Base-by-base conservation (phyloP, 148 eudicot species). In the Amaranthus cruentus region DNA sequence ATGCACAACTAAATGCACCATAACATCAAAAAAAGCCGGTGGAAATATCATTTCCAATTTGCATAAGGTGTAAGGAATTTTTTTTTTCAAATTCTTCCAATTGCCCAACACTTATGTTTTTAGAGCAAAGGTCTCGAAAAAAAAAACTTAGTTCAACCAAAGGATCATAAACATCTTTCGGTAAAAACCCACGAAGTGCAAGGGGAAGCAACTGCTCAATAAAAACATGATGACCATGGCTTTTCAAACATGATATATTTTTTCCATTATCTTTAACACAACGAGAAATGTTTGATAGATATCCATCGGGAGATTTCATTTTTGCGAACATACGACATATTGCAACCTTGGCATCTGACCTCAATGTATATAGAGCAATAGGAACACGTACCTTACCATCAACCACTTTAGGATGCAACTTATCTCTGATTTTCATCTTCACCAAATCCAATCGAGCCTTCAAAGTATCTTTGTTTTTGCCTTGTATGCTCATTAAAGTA, bases 151-250 rank as follows among this genome's bases (percentile, higher is more conserved):
- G 4, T 54, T 54, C 56, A 2, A 54, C 13, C 2, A 54, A 4
- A 2, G 56, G 56, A 8, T 54, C 4, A 54, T 13, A 54, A 1
- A 54, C 3, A 54, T 54, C 0, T 13, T 54, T 54, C 1, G 56
- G 56, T 3, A 54, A 54, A 1, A 54, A 8, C 1, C 56, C 56
- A 7, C 56, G 56, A 54, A 54, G 8, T 8, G 56, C 56, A 13
- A 54, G 8, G 13, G 56, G 56, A 54, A 54, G 56, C 2, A 54
- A 13, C 3, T 54, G 56, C 4, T 54, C 56, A 0, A 54, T 54
- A 78, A 82, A 56, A 89, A 89, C 91, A 89, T 56, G 73, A 5
- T 72, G 55, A 14, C 8, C 57, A 48, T 57, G n/a, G 54, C 6
- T 57, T 13, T 46, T 11, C 42, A 54, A 59, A 49, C 51, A 43